Conservation (phyloP, 2,329 filamentous ascomycete genomes). For the Fusarium sp. region DNA sequence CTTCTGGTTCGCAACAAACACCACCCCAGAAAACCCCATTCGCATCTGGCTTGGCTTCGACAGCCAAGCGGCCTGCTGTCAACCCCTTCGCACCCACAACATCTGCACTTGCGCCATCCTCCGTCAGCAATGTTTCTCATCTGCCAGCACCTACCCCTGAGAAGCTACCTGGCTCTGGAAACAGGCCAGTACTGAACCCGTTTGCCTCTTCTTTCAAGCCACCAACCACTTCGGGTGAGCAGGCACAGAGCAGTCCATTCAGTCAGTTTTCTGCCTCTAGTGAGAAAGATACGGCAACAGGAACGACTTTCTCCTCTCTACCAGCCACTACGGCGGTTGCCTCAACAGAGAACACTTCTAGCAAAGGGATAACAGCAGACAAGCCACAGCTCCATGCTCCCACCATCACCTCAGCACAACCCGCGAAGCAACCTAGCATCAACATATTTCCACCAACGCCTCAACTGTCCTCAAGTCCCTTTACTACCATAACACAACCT, state of each 20-base stretch:
- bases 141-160: not conserved
- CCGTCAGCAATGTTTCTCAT: constrained; percentile 3
- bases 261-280: not conserved
- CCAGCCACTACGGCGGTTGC: not conserved
- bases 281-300: not conserved
- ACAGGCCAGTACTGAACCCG: constrained; percentile 15
- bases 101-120: constrained; percentile 3
- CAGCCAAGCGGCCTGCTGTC: constrained; percentile 5
- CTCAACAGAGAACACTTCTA: not conserved
- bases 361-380: not conserved
- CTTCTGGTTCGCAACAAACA: constrained; percentile 30
- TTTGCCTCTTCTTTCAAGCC: constrained; percentile 26
- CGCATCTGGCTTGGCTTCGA: constrained; percentile 10
- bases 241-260: constrained; percentile 21
- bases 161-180: not conserved
- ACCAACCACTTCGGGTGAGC: not conserved
- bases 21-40: constrained; percentile 38
- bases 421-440: constrained; percentile 18
- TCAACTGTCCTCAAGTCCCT: constrained; percentile 15
- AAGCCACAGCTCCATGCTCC: not conserved
- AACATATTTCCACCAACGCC: constrained; percentile 29
- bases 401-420: not conserved
- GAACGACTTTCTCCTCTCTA: constrained; percentile 11
- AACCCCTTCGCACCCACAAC: constrained; percentile 35
- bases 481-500: constrained; percentile 16